Base-by-base conservation (phyloP, 805 yeast genomes). In the Millerozyma miso region DNA sequence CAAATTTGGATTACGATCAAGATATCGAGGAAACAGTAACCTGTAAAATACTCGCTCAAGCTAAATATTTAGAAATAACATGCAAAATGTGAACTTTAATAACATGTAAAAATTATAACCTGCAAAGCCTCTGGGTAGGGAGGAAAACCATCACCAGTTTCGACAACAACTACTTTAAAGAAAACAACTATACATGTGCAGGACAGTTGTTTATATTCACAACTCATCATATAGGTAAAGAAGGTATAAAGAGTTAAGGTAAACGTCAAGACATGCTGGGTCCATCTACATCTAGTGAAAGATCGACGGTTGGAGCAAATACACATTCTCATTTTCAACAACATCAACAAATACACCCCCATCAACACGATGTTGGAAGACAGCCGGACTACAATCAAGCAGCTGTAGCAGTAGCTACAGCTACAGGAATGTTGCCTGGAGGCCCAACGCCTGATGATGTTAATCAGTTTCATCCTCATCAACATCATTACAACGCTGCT, bases 211-310 rank as follows among this genome's bases (percentile, higher is more conserved):
- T 54, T 54, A 52, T 50, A 52, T 47, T 43, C 53, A 46, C 51
- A 43, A 47, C 48, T 38, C 16, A 33, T 15, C 39, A 38, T 14
- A 35, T 19, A 41, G 38, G 39, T 37, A 37, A 41, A 26, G 33
- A 39, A 38, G 33, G 35, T 33, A 34, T 14, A 14, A 29, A 38
- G 19, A 40, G 20, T n/a, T 14, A 31, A 12, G 33, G 15, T 37
- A 20, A 17, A 19, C 35, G 19, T 26, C 19, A 19, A 39, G 37
- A 31, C 18, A 57, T 56, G 62, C 60, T 56, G 60, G 59, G 58
- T 18, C 62, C 63, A 29, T 60, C 66, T 13, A 60, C 65, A 19
- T 58, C 62, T 19, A 59, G 55, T 45, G 67, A 62, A 45, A 49
- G 67, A 43, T 56, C 56, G 15, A 53, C 59, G 19, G 52, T 48